These are phyloP conservation scores for Pholiota adiposa DNA, from an alignment of 1,284 basidiomycete species.

Conservation along the genomic window DNA sequence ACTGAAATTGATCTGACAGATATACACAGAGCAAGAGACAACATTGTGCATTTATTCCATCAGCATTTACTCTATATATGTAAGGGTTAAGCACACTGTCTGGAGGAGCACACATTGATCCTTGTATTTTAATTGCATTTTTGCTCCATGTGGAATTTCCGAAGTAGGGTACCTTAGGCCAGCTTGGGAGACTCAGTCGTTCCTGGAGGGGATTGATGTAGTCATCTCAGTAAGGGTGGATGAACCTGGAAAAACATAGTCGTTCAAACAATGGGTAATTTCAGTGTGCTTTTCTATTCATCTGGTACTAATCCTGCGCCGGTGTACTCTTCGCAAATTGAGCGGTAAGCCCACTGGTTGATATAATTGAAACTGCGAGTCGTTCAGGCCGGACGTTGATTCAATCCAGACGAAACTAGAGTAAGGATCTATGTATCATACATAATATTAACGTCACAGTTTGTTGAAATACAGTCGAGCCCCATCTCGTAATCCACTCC, in stretches of 20 bases:
- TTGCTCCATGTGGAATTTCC: slow-evolving; percentile 23
- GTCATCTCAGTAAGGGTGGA: neutral
- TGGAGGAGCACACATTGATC: slow-evolving; percentile 4
- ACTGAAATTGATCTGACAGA: slow-evolving; percentile 19
- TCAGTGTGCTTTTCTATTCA: neutral
- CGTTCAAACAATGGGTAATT: neutral
- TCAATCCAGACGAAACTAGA: neutral
- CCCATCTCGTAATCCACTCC: slow-evolving; percentile 13
- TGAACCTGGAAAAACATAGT: neutral
- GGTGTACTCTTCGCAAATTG: neutral
- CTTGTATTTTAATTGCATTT: slow-evolving; percentile 9
- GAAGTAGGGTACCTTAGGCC: slow-evolving; percentile 16
- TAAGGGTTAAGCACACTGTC: slow-evolving; percentile 5
- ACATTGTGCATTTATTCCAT: slow-evolving; percentile 1
- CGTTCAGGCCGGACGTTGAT: neutral
- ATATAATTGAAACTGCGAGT: neutral
- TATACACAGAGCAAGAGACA: neutral
- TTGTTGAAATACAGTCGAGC: neutral
- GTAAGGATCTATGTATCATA: neutral
- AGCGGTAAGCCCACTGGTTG: neutral
- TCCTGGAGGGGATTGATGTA: slow-evolving; percentile 18
- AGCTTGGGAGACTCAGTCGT: slow-evolving; percentile 20
- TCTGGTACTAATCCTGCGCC: neutral
- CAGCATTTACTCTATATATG: slow-evolving; percentile 6
- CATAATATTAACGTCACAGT: slow-evolving; percentile 1